Conservation (phyloP, 345 rosid genomes). For the Brassica juncea region DNA sequence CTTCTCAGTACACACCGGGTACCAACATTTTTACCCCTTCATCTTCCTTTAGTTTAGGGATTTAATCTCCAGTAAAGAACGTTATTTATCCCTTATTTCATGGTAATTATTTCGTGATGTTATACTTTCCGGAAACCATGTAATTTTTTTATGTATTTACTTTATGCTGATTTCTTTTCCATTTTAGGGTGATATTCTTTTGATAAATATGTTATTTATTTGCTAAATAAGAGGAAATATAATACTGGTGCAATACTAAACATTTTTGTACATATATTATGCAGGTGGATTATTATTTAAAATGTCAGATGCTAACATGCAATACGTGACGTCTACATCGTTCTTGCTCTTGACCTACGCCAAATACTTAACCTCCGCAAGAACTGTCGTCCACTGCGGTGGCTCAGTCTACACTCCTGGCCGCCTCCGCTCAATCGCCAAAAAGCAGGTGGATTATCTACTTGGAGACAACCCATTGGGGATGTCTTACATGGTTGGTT, state of each 20-base stretch:
- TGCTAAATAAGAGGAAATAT: too few relatives aligned
- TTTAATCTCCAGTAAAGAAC: neutral
- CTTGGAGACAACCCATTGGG: constrained; percentile 85
- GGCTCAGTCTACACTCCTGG: constrained; percentile 51
- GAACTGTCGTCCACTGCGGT: constrained; percentile 52
- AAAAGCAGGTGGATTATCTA: constrained; percentile 73
- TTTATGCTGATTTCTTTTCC: constrained; percentile 32
- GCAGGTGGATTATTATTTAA: constrained; percentile 73
- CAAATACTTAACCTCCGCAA: constrained; percentile 51
- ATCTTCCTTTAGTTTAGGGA: neutral
- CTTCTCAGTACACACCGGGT: constrained; percentile 90
- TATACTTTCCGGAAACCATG: neutral
- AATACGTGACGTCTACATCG: constrained; percentile 62
- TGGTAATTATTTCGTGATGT: neutral
- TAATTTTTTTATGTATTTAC: neutral
- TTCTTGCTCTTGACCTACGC: constrained; percentile 61
- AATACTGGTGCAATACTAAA: neutral
- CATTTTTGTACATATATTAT: neutral
- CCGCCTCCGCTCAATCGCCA: constrained; percentile 52
- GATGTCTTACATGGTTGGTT: constrained; percentile 98
- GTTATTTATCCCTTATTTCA: neutral
- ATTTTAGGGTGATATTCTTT: neutral
- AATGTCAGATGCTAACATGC: constrained; percentile 58
- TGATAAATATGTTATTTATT: constrained; percentile 4
- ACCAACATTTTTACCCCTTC: constrained; percentile 12